Evolutionary conservation across 2,329 filamentous ascomycete genomes (phyloP).

Genomic region (Alternaria brassicicola): DNA sequence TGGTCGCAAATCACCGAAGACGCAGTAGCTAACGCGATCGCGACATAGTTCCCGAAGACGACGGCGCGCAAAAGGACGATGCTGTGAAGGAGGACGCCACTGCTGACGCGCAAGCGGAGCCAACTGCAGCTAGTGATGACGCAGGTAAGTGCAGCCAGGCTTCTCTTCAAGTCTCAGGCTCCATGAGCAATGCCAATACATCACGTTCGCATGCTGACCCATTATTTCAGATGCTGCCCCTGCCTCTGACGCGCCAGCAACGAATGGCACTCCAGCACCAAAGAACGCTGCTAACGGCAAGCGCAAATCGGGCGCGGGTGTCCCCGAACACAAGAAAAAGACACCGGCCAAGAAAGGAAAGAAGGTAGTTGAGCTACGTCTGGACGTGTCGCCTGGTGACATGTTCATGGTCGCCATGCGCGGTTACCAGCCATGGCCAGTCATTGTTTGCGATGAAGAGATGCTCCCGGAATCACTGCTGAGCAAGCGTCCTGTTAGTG

Average conservation of each 20-base stretch:
- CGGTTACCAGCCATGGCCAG: constrained; percentile 93
- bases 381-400: constrained; percentile 87
- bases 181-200: not conserved
- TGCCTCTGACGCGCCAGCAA: constrained; percentile 48
- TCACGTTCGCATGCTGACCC: constrained; percentile 18
- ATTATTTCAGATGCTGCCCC: constrained; percentile 41
- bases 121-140: constrained; percentile 25
- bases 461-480: constrained; percentile 86
- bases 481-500: constrained; percentile 80
- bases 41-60: constrained; percentile 25
- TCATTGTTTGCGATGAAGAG: constrained; percentile 89
- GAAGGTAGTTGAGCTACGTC: constrained; percentile 69
- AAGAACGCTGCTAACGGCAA: constrained; percentile 47
- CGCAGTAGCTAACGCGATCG: constrained; percentile 26
- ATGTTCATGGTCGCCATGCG: constrained; percentile 93
- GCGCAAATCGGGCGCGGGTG: constrained; percentile 75
- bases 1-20: not conserved
- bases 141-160: constrained; percentile 30
- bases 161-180: not conserved
- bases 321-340: constrained; percentile 76
- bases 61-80: constrained; percentile 27
- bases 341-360: constrained; percentile 76
- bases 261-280: constrained; percentile 57
- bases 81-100: constrained; percentile 28
- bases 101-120: constrained; percentile 35